Evolutionary conservation across 2,329 filamentous ascomycete genomes (phyloP).

Genomic region (Stemphylium beticola): DNA sequence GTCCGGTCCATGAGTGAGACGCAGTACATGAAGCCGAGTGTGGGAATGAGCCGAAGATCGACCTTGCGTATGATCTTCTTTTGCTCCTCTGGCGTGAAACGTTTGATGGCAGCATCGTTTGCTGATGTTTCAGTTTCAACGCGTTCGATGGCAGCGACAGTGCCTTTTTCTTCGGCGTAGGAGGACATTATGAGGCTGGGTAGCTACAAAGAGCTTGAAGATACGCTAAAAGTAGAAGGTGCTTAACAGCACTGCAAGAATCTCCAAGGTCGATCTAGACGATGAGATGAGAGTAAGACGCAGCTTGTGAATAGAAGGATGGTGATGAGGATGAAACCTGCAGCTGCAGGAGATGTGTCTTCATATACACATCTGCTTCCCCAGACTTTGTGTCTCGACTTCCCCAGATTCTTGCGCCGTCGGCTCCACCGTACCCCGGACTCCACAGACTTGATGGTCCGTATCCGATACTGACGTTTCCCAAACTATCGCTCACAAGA

Average conservation of each 20-base stretch:
- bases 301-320: not conserved
- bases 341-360: not conserved
- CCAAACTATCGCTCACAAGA: not conserved
- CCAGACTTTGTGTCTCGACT: conserved; percentile 9
- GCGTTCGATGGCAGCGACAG: conserved; percentile 22
- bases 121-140: conserved; percentile 19
- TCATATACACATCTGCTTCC: conserved; percentile 14
- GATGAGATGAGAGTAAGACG: not conserved
- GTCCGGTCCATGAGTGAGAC: conserved; percentile 49
- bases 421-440: conserved; percentile 21
- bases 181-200: conserved; percentile 16
- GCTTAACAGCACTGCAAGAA: not conserved
- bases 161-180: conserved; percentile 30
- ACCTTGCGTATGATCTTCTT: conserved; percentile 36
- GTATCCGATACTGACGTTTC: conserved; percentile 1
- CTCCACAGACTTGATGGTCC: conserved; percentile 3
- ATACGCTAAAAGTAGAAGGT: not conserved
- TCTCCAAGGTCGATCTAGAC: not conserved
- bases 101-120: conserved; percentile 25
- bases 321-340: not conserved
- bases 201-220: not conserved
- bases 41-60: conserved; percentile 50
- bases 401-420: conserved; percentile 16
- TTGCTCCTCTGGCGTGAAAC: conserved; percentile 30
- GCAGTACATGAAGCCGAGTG: conserved; percentile 49